A percentile compares a stretch with the other conserved stretches of the same genome.
Conservation (phyloP, 192 early-diverging fungal genomes). For the Coemansia sp. region DNA sequence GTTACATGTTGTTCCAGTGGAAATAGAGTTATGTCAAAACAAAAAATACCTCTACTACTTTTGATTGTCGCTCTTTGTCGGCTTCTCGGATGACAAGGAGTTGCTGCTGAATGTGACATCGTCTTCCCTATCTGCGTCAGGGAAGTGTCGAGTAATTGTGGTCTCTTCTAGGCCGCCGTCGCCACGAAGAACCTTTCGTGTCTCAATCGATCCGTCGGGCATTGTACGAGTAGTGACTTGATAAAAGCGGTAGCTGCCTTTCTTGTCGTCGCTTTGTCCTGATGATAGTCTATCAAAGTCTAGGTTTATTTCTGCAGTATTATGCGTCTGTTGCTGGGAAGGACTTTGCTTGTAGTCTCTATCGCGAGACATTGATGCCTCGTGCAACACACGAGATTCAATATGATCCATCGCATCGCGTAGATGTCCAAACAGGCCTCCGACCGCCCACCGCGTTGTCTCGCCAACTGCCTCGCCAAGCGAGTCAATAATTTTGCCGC, state of each 20-base stretch:
- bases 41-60: not conserved
- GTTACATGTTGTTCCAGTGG: not conserved
- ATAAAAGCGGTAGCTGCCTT: slow-evolving; percentile 23
- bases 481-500: slow-evolving; percentile 21
- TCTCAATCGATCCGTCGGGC: slow-evolving; percentile 51
- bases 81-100: too few species aligned
- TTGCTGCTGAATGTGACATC: slow-evolving; percentile 6
- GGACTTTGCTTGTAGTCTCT: not conserved
- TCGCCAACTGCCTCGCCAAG: slow-evolving; percentile 41
- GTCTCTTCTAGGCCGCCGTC: slow-evolving; percentile 31
- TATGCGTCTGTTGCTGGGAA: slow-evolving; percentile 20
- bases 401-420: slow-evolving; percentile 38
- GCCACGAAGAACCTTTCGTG: slow-evolving; percentile 33
- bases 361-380: slow-evolving; percentile 13
- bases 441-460: slow-evolving; percentile 45
- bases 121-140: slow-evolving; percentile 14
- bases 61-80: not conserved
- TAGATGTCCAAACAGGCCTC: slow-evolving; percentile 39
- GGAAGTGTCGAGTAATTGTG: slow-evolving; percentile 24
- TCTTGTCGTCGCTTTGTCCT: slow-evolving; percentile 17
- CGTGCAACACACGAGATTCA: slow-evolving; percentile 13
- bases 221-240: slow-evolving; percentile 38
- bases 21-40: too few species aligned
- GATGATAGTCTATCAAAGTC: slow-evolving; percentile 37
- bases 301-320: slow-evolving; percentile 14